phyloP scores from a whole-genome alignment of 2,329 filamentous ascomycete genomes.

The Colletotrichum tamarilloi region DNA sequence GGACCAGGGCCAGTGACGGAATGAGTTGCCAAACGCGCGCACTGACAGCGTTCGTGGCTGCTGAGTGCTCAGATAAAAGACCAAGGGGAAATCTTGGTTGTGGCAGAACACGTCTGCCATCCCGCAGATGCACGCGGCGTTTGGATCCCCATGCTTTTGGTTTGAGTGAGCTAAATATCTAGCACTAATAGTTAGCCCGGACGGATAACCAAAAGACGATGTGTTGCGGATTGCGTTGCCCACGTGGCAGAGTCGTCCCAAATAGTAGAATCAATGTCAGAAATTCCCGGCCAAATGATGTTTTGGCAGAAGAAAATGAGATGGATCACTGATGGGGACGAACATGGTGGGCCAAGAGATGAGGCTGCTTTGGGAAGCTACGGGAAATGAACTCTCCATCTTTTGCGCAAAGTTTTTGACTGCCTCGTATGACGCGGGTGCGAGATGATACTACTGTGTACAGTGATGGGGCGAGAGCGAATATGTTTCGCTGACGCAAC shows the following conservation, averaged over 20 bases:
- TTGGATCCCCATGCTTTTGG: slow-evolving; percentile 11
- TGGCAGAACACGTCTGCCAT: not conserved
- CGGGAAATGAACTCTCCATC: slow-evolving; percentile 30
- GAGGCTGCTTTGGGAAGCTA: slow-evolving; percentile 23
- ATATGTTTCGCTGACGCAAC: slow-evolving; percentile 4
- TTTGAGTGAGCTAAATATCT: not conserved
- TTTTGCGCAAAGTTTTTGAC: slow-evolving; percentile 12
- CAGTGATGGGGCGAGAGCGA: slow-evolving; percentile 12
- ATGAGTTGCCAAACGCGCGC: not conserved
- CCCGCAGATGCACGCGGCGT: slow-evolving; percentile 13
- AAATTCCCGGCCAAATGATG: not conserved
- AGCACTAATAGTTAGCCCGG: not conserved
- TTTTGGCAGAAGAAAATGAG: slow-evolving; percentile 7
- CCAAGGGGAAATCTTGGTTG: not conserved
- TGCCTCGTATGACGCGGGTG: slow-evolving; percentile 11
- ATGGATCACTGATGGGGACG: not conserved
- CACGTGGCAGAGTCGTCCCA: slow-evolving; percentile 2
- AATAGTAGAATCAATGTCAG: not conserved
- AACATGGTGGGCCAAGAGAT: slow-evolving; percentile 4
- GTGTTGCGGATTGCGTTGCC: not conserved
- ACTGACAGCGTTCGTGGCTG: slow-evolving; percentile 19
- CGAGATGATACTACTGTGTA: slow-evolving; percentile 8
- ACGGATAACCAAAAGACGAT: not conserved
- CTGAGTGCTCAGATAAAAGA: slow-evolving; percentile 2
- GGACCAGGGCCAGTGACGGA: slow-evolving; percentile 1